phyloP scores from a whole-genome alignment of 225 moss, liverwort and hornwort genomes.

The Neckera pumila region DNA sequence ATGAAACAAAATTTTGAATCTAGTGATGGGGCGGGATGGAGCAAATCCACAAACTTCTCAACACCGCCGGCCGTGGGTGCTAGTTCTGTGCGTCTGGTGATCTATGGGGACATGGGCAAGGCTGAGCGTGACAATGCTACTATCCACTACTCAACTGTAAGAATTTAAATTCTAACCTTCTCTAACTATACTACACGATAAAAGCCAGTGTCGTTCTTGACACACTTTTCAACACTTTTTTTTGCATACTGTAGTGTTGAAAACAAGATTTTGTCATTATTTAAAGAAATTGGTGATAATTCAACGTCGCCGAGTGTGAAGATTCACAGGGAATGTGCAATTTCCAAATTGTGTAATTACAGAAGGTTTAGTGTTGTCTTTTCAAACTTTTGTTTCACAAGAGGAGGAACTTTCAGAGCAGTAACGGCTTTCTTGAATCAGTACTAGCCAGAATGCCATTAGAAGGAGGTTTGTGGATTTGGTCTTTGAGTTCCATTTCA shows the following conservation, averaged over 20 bases:
- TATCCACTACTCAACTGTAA: conserved; percentile 19
- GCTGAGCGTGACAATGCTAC: conserved; percentile 39
- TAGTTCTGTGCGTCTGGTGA: conserved; percentile 11
- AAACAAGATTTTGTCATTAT: not conserved
- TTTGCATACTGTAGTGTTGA: not conserved
- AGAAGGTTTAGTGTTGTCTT: not conserved
- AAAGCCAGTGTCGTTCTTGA: not conserved
- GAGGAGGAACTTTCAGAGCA: not conserved
- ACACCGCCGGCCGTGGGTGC: conserved; percentile 44
- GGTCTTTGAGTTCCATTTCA: not conserved
- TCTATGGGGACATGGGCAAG: conserved; percentile 67
- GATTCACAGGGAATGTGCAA: not conserved
- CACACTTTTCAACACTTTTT: not conserved
- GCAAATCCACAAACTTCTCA: conserved; percentile 7
- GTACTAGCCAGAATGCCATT: too few species aligned
- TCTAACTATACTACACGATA: too few species aligned
- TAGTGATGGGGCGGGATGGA: conserved; percentile 36
- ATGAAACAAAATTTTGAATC: not conserved
- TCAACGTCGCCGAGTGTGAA: not conserved
- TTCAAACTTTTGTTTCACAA: not conserved
- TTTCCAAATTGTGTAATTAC: not conserved
- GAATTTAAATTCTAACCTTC: not conserved
- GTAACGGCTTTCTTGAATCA: too few species aligned
- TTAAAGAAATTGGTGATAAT: not conserved
- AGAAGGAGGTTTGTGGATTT: too few species aligned